Percentiles rank a stretch among this genome's conserved stretches.
These are phyloP conservation scores for Sarocladiaceae sp. DNA, from an alignment of 2,329 filamentous ascomycete genomes.

Conservation along the genomic window DNA sequence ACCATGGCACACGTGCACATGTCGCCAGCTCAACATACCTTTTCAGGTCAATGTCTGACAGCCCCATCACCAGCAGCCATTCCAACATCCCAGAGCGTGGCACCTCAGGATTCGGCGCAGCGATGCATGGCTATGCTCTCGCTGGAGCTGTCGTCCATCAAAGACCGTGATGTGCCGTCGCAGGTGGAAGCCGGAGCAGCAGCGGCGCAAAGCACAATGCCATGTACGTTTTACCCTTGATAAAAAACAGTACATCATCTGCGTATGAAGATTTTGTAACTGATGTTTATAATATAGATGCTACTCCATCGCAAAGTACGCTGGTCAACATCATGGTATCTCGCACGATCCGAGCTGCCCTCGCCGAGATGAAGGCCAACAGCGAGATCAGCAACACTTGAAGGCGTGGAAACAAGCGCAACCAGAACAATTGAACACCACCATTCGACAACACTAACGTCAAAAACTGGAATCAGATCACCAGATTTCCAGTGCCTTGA, in stretches of 20 bases:
- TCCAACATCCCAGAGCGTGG: neutral
- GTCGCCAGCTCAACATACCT: neutral
- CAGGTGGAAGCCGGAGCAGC: neutral
- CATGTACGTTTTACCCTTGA: slow-evolving; percentile 1
- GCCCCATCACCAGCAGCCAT: neutral
- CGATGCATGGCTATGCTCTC: slow-evolving; percentile 10
- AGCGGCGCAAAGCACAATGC: neutral
- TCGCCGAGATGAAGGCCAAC: slow-evolving; percentile 11
- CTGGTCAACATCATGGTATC: slow-evolving; percentile 20
- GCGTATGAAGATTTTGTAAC: no score
- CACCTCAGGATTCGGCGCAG: slow-evolving; percentile 8
- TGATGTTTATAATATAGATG: neutral
- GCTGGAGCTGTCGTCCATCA: slow-evolving; percentile 10
- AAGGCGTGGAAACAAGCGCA: neutral
- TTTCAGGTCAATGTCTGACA: slow-evolving; percentile 2
- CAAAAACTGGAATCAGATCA: no score
- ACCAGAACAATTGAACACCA: neutral
- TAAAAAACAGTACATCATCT: neutral
- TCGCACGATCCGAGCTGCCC: slow-evolving; percentile 17
- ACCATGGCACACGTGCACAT: slow-evolving; percentile 6
- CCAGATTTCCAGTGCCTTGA: no score
- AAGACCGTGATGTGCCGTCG: slow-evolving; percentile 10
- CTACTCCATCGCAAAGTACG: slow-evolving; percentile 1
- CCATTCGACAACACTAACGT: neutral
- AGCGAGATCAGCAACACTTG: neutral